Conservation (phyloP, 306 rosid genomes). For the Pueraria montana region DNA sequence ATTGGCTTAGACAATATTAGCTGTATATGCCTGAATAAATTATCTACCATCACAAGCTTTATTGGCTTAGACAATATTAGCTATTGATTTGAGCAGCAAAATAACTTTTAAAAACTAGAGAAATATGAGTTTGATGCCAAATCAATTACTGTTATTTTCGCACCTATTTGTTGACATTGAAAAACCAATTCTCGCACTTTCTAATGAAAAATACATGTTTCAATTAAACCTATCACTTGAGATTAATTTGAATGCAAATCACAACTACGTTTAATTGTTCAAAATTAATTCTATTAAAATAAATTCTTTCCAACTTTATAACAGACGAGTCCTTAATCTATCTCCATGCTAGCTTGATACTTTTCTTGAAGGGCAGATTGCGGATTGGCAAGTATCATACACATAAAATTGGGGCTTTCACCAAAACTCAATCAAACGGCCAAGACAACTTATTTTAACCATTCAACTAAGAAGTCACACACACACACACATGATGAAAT, state of each 20-base stretch:
- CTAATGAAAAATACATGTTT: background rate
- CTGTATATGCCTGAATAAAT: background rate
- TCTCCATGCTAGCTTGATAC: background rate
- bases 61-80: background rate
- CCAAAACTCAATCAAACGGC: constrained; percentile 12
- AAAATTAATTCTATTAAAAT: background rate
- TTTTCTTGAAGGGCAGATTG: background rate
- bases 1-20: background rate
- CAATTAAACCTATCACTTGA: background rate
- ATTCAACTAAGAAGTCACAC: background rate
- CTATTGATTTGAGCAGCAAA: background rate
- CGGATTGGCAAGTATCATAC: background rate
- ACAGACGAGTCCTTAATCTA: background rate
- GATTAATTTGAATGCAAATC: background rate
- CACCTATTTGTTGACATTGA: background rate
- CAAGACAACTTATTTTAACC: background rate
- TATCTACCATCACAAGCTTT: background rate
- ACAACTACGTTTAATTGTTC: background rate
- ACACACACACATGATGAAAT: background rate
- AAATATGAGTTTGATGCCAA: background rate
- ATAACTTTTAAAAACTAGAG: background rate
- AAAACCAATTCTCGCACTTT: background rate
- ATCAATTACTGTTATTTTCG: background rate
- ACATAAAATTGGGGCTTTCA: background rate
- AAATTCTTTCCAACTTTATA: background rate